phyloP scores from a whole-genome alignment of 306 rosid species.

The Acacia melanoxylon region DNA sequence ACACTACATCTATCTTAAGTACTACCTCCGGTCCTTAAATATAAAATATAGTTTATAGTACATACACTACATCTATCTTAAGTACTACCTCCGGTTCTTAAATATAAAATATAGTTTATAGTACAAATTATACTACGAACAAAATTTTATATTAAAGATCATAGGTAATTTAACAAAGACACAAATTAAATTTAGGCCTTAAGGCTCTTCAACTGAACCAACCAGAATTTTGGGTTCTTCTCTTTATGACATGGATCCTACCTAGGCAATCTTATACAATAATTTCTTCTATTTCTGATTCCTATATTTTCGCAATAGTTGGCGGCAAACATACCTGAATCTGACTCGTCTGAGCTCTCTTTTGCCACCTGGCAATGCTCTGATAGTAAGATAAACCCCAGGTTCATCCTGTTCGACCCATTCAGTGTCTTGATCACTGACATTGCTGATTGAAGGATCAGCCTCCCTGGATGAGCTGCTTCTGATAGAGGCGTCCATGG shows the following conservation, averaged over 20 bases:
- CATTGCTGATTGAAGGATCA: conserved; percentile 39
- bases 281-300: neutral
- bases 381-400: conserved; percentile 39
- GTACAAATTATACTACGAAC: no score
- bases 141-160: no score
- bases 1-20: neutral
- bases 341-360: conserved; percentile 41
- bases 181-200: neutral
- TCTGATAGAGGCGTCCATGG: conserved; percentile 41
- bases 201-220: neutral
- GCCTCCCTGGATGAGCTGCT: conserved; percentile 42
- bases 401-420: conserved; percentile 45
- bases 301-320: neutral
- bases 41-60: no score
- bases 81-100: no score
- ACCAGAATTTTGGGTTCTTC: neutral
- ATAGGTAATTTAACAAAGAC: neutral
- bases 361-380: conserved; percentile 40
- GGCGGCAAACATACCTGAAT: conserved; percentile 33
- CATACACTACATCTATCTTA: neutral
- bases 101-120: no score
- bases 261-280: neutral
- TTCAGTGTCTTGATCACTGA: conserved; percentile 39
- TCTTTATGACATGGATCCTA: neutral
- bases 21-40: no score